Base-by-base conservation (phyloP, 129 eudicot genomes). In the Flaveria sonorensis region DNA sequence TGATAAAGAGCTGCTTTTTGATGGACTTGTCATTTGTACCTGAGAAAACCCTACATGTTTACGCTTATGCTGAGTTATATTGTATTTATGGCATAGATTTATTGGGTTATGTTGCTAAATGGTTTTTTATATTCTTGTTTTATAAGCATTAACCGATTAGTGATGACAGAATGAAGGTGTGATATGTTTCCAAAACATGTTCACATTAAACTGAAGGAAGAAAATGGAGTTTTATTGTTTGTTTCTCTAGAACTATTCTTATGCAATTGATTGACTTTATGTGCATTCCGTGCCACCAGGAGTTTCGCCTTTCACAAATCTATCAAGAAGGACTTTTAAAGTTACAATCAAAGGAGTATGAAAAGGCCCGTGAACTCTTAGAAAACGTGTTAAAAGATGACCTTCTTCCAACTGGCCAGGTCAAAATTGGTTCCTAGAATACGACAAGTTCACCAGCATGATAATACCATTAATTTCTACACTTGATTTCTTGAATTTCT, bases 261-360 rank as follows among this genome's bases (percentile, higher is more conserved):
- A 10, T 70, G 70, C 83, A 42, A 20, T 1, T 66, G 73, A 68
- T 51, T 68, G 79, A 50, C 42, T 48, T 68, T 51, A 32, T 70
- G 43, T 71, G 28, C 36, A 15, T 75, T 72, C 55, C 45, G 68
- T 69, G 59, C 63, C 47, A 75, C 59, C 83, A 93, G 97, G 98
- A 94, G 81, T 91, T 94, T 79, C 96, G 89, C 56, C 88, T 94
- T 21, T 87, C 97, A 10, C 97, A 91, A 91, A 84, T 83, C 39
- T 94, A 94, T 80, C 97, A 94, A 77, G 98, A 94, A 60, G 98
- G 98, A 39, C 97, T 94, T 18, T 50, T 84, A 76, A 91, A 85
- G 81, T 84, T 94, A 74, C 93, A 91, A 81, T 88, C 89, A 59
- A 89, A 89, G 73, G 93, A 94, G 74, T 91, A 89, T 69, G 90